phyloP scores from a whole-genome alignment of 169 alveolate species.

The Cryptosporidium viatorum region DNA sequence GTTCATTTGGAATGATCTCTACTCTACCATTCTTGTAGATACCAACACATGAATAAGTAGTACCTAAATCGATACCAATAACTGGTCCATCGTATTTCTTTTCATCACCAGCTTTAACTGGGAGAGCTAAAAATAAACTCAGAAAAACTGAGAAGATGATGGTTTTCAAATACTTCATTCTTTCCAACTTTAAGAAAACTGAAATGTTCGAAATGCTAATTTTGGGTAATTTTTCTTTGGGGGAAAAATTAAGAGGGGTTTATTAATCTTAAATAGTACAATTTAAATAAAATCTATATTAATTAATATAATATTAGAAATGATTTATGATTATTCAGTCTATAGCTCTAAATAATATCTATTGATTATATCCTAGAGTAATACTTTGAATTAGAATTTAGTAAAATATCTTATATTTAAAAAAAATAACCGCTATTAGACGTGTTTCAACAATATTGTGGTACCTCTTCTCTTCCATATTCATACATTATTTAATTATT shows the following conservation, averaged over 20 bases:
- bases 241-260: slow-evolving; percentile 32
- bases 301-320: background rate
- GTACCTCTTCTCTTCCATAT: background rate
- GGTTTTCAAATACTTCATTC: slow-evolving; percentile 18
- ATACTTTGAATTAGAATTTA: background rate
- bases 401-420: background rate
- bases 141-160: slow-evolving; percentile 14
- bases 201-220: background rate
- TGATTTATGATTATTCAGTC: background rate
- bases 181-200: slow-evolving; percentile 30
- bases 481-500: background rate
- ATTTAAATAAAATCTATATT: no score
- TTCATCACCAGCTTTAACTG: slow-evolving; percentile 23
- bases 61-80: slow-evolving; percentile 98
- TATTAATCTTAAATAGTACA: background rate
- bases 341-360: slow-evolving; percentile 12
- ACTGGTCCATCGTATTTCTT: slow-evolving; percentile 92
- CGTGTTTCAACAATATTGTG: background rate
- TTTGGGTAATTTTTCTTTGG: slow-evolving; percentile 11
- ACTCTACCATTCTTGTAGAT: slow-evolving; percentile 97
- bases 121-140: slow-evolving; percentile 33
- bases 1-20: slow-evolving; percentile 95
- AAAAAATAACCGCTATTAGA: slow-evolving; percentile 21
- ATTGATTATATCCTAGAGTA: background rate
- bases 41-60: slow-evolving; percentile 98